Evolutionary conservation across 169 alveolate genomes (phyloP).

Genomic region (Hepatocystis sp.): DNA sequence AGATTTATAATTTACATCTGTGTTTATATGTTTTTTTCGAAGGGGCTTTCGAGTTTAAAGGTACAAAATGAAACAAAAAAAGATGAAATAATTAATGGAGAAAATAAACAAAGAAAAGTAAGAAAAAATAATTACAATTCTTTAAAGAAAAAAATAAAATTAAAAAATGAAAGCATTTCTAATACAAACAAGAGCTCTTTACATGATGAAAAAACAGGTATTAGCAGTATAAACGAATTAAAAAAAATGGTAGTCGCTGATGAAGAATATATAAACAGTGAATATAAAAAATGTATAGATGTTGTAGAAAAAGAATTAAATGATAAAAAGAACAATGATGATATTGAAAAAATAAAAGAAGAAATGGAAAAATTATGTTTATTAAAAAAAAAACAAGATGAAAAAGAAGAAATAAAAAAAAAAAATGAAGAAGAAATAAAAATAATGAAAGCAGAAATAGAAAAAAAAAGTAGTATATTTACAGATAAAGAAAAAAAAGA

Average conservation of each 20-base stretch:
- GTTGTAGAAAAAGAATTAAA: constrained; percentile 51
- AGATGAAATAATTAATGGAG: constrained; percentile 3
- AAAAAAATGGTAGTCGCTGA: too few species aligned
- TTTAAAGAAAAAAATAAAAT: constrained; percentile 1
- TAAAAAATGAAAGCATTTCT: too few species aligned
- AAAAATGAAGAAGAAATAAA: background rate
- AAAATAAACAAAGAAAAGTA: background rate
- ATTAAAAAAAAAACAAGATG: constrained; percentile 38
- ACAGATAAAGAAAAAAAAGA: background rate
- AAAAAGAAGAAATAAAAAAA: constrained; percentile 10
- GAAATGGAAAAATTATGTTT: constrained; percentile 46
- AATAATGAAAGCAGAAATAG: constrained; percentile 1
- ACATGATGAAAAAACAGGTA: too few species aligned
- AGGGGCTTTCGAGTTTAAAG: constrained; percentile 1
- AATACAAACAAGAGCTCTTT: too few species aligned
- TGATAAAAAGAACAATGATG: constrained; percentile 22
- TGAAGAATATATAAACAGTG: constrained; percentile 15
- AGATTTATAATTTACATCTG: constrained; percentile 1
- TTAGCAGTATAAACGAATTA: too few species aligned
- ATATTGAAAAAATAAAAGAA: constrained; percentile 13
- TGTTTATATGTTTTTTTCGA: constrained; percentile 7
- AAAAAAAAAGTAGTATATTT: background rate
- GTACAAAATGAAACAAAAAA: constrained; percentile 7
- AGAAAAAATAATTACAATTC: constrained; percentile 15
- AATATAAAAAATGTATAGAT: constrained; percentile 37